Evolutionary conservation across 192 early-diverging fungal genomes (phyloP).

Genomic region (Gamsiella multidivaricata): DNA sequence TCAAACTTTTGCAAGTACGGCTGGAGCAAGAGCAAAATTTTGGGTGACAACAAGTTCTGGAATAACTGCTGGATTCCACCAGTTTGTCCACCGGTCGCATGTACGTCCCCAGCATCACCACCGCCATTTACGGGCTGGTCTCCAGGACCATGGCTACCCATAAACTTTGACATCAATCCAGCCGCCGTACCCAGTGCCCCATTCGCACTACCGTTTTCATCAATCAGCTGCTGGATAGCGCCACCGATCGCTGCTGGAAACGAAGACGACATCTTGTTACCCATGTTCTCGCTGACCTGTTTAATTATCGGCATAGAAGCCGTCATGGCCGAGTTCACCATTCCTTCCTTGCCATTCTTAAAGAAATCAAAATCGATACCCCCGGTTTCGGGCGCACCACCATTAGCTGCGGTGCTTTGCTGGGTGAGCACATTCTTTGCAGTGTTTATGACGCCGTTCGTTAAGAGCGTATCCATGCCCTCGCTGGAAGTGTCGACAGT

Average conservation of each 20-base stretch:
- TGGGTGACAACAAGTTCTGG: slow-evolving; percentile 33
- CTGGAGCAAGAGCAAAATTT: slow-evolving; percentile 25
- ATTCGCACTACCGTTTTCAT: slow-evolving; percentile 20
- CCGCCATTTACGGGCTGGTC: neutral
- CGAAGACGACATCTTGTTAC: slow-evolving; percentile 18
- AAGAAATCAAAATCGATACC: slow-evolving; percentile 47
- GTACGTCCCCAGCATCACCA: neutral
- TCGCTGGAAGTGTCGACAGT: slow-evolving; percentile 45
- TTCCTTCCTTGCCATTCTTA: slow-evolving; percentile 34
- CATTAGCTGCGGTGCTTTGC: neutral
- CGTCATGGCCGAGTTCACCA: slow-evolving; percentile 26
- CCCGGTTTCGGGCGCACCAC: neutral
- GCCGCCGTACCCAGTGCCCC: slow-evolving; percentile 36
- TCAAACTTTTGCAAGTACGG: slow-evolving; percentile 44
- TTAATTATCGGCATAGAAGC: slow-evolving; percentile 38
- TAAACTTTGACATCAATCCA: slow-evolving; percentile 36
- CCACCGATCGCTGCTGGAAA: slow-evolving; percentile 26
- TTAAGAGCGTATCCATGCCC: slow-evolving; percentile 42
- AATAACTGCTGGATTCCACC: slow-evolving; percentile 32
- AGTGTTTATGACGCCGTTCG: slow-evolving; percentile 43
- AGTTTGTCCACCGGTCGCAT: slow-evolving; percentile 2
- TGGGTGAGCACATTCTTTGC: slow-evolving; percentile 35
- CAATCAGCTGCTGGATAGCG: slow-evolving; percentile 28
- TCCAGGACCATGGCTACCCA: neutral
- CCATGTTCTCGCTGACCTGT: slow-evolving; percentile 45